Percentiles rank a stretch among this genome's conserved stretches.
phyloP scores from a whole-genome alignment of 2,329 filamentous ascomycete species.

The Dryadomyces sulphureus region DNA sequence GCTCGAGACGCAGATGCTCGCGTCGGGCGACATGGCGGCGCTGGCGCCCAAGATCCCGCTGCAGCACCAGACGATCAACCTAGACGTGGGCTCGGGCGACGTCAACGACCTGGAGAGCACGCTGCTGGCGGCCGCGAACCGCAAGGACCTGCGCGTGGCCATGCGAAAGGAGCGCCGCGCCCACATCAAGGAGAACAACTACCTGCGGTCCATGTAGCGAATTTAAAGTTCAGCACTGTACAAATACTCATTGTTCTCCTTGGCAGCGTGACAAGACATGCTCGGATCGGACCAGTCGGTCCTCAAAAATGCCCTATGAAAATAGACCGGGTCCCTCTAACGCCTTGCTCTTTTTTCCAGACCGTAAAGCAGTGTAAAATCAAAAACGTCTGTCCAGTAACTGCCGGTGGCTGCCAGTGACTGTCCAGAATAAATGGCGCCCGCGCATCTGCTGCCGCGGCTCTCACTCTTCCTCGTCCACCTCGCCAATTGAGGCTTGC shows the following conservation, averaged over 20 bases:
- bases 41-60: constrained; percentile 57
- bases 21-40: constrained; percentile 50
- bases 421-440: too few relatives aligned
- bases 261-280: background rate
- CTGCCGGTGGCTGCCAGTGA: too few relatives aligned
- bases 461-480: constrained; percentile 16
- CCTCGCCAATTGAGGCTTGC: constrained; percentile 20
- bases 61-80: constrained; percentile 63
- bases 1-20: constrained; percentile 43
- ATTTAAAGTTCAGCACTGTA: background rate
- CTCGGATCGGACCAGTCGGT: too few relatives aligned
- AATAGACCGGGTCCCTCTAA: background rate
- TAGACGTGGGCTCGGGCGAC: constrained; percentile 37
- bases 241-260: background rate
- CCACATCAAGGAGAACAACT: constrained; percentile 74
- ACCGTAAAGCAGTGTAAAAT: too few relatives aligned
- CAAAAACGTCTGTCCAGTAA: too few relatives aligned
- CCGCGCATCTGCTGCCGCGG: too few relatives aligned
- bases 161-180: constrained; percentile 63
- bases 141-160: constrained; percentile 50
- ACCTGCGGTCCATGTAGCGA: constrained; percentile 61
- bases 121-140: constrained; percentile 30
- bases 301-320: too few relatives aligned
- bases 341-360: background rate
- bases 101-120: constrained; percentile 24